A percentile compares a stretch with the other conserved stretches of the same genome.
Evolutionary conservation across 176 grass and related monocot species (phyloP).

Genomic region (Avena atlantica): DNA sequence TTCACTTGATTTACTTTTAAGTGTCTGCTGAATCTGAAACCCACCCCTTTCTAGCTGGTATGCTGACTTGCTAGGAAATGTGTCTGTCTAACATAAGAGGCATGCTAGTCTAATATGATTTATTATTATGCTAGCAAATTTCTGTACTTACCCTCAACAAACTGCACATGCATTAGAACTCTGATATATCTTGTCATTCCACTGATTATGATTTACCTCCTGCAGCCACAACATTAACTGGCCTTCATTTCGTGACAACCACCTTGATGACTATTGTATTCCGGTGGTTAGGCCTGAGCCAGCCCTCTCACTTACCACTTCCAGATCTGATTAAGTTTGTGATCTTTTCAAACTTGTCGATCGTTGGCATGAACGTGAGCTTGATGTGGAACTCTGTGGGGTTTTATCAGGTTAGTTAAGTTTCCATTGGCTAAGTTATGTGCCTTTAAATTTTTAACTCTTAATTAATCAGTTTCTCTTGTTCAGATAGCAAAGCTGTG

Average conservation of each 20-base stretch:
- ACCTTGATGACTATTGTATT: slow-evolving; percentile 86
- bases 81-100: slow-evolving; percentile 2
- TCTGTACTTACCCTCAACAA: slow-evolving; percentile 12
- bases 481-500: slow-evolving; percentile 91
- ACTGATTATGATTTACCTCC: slow-evolving; percentile 25
- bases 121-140: background rate
- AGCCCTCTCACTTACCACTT: slow-evolving; percentile 81
- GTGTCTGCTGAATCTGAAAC: background rate
- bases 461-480: slow-evolving; percentile 26
- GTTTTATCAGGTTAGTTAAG: slow-evolving; percentile 80
- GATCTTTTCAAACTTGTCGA: slow-evolving; percentile 84
- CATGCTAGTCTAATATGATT: background rate
- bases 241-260: slow-evolving; percentile 91
- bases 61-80: background rate
- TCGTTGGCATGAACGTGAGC: slow-evolving; percentile 95
- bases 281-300: slow-evolving; percentile 80
- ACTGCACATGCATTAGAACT: background rate
- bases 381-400: slow-evolving; percentile 99
- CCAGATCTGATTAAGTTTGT: slow-evolving; percentile 82
- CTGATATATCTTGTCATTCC: slow-evolving; percentile 11
- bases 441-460: background rate
- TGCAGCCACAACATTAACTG: slow-evolving; percentile 90
- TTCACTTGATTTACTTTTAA: background rate
- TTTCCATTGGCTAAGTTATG: slow-evolving; percentile 12
- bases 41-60: slow-evolving; percentile 2